phyloP scores from a whole-genome alignment of 2,329 filamentous ascomycete species.

The Colletotrichum godetiae region DNA sequence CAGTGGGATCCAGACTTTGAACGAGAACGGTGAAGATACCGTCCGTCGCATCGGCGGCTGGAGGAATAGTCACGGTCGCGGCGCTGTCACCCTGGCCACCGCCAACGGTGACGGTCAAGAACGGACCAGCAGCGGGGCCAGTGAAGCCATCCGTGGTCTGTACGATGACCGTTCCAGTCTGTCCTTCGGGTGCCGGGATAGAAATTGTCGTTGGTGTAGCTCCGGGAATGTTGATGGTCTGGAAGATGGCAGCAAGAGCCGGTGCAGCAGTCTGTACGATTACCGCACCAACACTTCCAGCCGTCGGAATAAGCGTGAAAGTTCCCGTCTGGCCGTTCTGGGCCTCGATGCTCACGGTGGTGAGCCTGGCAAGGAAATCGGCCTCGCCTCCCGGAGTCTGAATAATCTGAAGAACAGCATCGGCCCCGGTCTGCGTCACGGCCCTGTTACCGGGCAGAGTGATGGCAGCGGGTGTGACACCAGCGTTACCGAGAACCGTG shows the following conservation, averaged over 20 bases:
- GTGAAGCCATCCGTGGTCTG: constrained; percentile 23
- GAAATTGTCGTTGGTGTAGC: constrained; percentile 10
- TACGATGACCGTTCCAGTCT: constrained; percentile 15
- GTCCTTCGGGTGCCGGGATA: constrained; percentile 15
- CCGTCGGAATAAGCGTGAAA: constrained; percentile 18
- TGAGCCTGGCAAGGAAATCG: constrained; percentile 10
- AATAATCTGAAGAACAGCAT: constrained; percentile 19
- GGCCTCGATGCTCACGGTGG: constrained; percentile 13
- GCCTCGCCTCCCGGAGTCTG: constrained; percentile 14
- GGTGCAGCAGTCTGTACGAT: constrained; percentile 17
- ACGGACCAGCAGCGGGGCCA: constrained; percentile 9
- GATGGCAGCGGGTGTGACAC: constrained; percentile 11
- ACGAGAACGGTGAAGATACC: constrained; percentile 10
- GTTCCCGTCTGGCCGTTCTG: not conserved
- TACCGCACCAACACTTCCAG: constrained; percentile 17
- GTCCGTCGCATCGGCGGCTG: not conserved
- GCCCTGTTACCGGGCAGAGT: not conserved
- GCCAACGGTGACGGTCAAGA: constrained; percentile 7
- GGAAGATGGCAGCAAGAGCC: not conserved
- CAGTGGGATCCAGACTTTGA: not conserved
- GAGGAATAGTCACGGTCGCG: constrained; percentile 19
- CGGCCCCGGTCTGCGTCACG: not conserved
- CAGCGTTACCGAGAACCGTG: constrained; percentile 24
- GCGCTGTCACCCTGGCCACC: not conserved
- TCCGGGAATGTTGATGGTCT: constrained; percentile 8